Percentiles rank a stretch among this genome's conserved stretches.
phyloP scores from a whole-genome alignment of 225 moss, liverwort and hornwort species.

The Sphagnum contortum region DNA sequence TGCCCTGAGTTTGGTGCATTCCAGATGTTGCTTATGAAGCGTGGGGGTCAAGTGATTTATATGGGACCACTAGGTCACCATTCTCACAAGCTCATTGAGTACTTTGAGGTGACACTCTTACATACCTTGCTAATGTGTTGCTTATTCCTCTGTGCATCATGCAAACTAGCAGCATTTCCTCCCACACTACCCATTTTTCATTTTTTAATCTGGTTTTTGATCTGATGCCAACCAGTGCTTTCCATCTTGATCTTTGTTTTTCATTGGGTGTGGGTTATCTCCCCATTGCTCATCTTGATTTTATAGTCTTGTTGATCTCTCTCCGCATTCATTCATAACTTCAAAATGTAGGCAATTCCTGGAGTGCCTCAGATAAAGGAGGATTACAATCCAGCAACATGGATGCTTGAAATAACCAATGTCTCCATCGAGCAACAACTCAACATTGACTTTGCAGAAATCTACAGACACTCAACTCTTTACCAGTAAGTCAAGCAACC shows the following conservation, averaged over 20 bases:
- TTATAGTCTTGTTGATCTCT: too few species aligned
- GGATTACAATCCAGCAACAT: constrained; percentile 48
- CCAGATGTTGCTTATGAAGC: constrained; percentile 57
- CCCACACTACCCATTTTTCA: too few species aligned
- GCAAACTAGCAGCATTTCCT: too few species aligned
- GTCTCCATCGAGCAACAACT: constrained; percentile 31
- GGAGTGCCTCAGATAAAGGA: constrained; percentile 52
- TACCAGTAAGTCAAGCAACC: constrained; percentile 14
- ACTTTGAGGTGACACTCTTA: constrained; percentile 23
- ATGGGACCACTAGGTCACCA: constrained; percentile 46
- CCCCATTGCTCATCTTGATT: too few species aligned
- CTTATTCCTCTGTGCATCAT: too few species aligned
- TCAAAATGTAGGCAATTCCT: constrained; percentile 17
- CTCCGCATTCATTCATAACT: too few species aligned
- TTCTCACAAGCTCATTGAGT: constrained; percentile 39
- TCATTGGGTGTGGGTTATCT: too few species aligned
- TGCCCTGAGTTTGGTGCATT: background rate
- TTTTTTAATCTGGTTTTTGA: too few species aligned
- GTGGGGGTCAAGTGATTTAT: constrained; percentile 55
- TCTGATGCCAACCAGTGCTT: too few species aligned
- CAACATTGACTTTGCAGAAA: constrained; percentile 38
- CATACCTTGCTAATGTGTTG: too few species aligned
- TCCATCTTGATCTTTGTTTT: too few species aligned
- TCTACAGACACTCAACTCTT: constrained; percentile 35
- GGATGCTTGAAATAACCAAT: constrained; percentile 50